These are phyloP conservation scores for Arachnomyces sp. DNA, from an alignment of 2,329 filamentous ascomycete genomes.

Conservation along the genomic window DNA sequence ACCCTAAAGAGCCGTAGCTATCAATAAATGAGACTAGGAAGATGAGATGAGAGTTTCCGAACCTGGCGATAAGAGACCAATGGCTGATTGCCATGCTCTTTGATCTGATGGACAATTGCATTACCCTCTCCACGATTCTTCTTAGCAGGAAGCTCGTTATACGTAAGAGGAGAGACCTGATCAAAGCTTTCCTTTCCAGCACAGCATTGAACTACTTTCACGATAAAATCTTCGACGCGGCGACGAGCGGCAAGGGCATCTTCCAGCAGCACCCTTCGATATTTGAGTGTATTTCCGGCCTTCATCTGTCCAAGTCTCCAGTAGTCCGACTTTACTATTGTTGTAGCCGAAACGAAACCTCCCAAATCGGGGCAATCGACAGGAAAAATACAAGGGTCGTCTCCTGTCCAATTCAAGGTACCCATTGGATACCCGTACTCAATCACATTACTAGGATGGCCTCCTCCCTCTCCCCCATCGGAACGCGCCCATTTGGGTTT, in stretches of 20 bases:
- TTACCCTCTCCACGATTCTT: slow-evolving; percentile 14
- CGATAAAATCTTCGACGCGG: slow-evolving; percentile 39
- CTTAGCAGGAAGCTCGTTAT: slow-evolving; percentile 14
- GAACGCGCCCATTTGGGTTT: slow-evolving; percentile 50
- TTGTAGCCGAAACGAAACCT: slow-evolving; percentile 50
- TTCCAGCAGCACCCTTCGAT: slow-evolving; percentile 43
- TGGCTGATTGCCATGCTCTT: slow-evolving; percentile 28
- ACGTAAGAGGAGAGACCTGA: slow-evolving; percentile 24
- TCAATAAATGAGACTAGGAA: slow-evolving; percentile 5
- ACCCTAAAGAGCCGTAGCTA: slow-evolving; percentile 30
- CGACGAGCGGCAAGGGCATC: slow-evolving; percentile 41
- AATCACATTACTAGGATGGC: slow-evolving; percentile 52
- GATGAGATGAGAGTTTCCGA: not conserved
- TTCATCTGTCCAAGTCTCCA: slow-evolving; percentile 57
- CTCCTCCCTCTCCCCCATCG: slow-evolving; percentile 55
- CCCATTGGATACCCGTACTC: slow-evolving; percentile 54
- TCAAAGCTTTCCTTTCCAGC: slow-evolving; percentile 23
- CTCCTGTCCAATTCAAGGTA: slow-evolving; percentile 53
- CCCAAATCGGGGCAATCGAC: slow-evolving; percentile 54
- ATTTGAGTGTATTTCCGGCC: slow-evolving; percentile 48
- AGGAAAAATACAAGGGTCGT: slow-evolving; percentile 53
- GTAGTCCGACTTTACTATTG: slow-evolving; percentile 48
- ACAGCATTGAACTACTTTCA: slow-evolving; percentile 34
- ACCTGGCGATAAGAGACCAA: slow-evolving; percentile 36
- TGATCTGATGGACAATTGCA: slow-evolving; percentile 28